Conservation (phyloP, 1,284 basidiomycete genomes). For the Ceratobasidium theobromae region DNA sequence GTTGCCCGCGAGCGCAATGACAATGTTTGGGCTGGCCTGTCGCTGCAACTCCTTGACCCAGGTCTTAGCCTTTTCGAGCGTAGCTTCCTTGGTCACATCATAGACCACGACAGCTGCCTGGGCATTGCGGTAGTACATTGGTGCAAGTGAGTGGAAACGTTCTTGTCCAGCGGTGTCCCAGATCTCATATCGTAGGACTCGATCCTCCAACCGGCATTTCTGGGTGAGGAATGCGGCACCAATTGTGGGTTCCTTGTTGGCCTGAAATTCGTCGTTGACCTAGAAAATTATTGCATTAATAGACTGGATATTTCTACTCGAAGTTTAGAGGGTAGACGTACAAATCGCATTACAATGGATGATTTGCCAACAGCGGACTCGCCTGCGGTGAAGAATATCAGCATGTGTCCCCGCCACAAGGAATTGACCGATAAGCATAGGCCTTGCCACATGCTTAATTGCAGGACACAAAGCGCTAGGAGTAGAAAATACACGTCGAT, state of each 20-base stretch:
- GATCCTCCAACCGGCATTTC: constrained; percentile 88
- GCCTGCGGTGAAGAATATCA: constrained; percentile 52
- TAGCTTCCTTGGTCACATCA: constrained; percentile 91
- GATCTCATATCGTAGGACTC: constrained; percentile 92
- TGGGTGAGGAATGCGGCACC: constrained; percentile 93
- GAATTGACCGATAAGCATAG: background rate
- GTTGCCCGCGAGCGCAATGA: constrained; percentile 95
- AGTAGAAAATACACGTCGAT: background rate
- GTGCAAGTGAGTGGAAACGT: constrained; percentile 90
- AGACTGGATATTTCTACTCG: too few species aligned
- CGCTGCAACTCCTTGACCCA: constrained; percentile 99
- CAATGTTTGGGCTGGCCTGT: constrained; percentile 98
- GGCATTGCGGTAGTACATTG: constrained; percentile 99
- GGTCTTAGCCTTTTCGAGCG: constrained; percentile 98
- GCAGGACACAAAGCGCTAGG: background rate
- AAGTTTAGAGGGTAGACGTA: too few species aligned
- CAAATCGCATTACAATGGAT: constrained; percentile 97
- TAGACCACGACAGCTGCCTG: constrained; percentile 98
- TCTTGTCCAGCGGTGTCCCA: constrained; percentile 97
- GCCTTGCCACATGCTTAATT: background rate
- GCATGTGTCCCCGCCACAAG: constrained; percentile 27
- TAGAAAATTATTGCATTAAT: constrained; percentile 40
- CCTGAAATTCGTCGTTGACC: constrained; percentile 93
- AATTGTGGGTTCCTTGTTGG: constrained; percentile 98
- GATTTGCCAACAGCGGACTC: constrained; percentile 99